A percentile compares a stretch with the other conserved stretches of the same genome.
These are phyloP conservation scores for Xylaria telfairii DNA, from an alignment of 495 filamentous ascomycete species.

Conservation along the genomic window DNA sequence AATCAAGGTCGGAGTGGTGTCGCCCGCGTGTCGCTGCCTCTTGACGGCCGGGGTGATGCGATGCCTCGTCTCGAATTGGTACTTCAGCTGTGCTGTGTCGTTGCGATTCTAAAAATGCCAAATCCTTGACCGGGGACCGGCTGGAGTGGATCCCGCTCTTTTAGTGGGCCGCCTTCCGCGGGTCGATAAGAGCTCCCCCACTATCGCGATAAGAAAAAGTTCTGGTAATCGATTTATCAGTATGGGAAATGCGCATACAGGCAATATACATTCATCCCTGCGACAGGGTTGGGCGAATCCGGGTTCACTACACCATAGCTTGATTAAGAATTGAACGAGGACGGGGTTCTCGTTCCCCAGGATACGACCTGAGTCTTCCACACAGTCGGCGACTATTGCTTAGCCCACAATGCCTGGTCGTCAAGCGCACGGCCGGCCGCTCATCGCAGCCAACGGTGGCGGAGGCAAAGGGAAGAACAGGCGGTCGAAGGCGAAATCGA, in stretches of 20 bases:
- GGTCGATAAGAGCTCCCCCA: constrained; percentile 34
- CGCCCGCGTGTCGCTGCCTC: background rate
- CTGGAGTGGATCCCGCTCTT: constrained; percentile 19
- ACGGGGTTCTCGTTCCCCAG: background rate
- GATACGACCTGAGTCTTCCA: background rate
- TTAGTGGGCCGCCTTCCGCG: constrained; percentile 13
- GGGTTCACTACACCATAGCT: background rate
- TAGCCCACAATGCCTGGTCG: constrained; percentile 67
- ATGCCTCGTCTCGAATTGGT: background rate
- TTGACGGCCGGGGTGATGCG: constrained; percentile 7
- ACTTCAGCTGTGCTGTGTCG: background rate
- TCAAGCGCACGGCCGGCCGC: constrained; percentile 63
- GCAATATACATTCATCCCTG: too few relatives aligned
- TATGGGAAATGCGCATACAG: constrained; percentile 26
- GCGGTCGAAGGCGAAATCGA: constrained; percentile 50
- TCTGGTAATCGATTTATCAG: constrained; percentile 31
- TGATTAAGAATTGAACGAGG: background rate
- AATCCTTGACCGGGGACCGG: background rate
- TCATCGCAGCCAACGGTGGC: constrained; percentile 47
- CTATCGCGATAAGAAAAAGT: constrained; percentile 42
- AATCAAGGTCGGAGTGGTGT: too few relatives aligned
- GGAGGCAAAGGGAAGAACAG: constrained; percentile 53
- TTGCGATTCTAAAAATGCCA: constrained; percentile 17
- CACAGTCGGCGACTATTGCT: background rate
- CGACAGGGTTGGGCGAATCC: background rate